A percentile compares a stretch with the other conserved stretches of the same genome.
Evolutionary conservation across 257 asterid species (phyloP).

Genomic region (Cruciata laevipes): DNA sequence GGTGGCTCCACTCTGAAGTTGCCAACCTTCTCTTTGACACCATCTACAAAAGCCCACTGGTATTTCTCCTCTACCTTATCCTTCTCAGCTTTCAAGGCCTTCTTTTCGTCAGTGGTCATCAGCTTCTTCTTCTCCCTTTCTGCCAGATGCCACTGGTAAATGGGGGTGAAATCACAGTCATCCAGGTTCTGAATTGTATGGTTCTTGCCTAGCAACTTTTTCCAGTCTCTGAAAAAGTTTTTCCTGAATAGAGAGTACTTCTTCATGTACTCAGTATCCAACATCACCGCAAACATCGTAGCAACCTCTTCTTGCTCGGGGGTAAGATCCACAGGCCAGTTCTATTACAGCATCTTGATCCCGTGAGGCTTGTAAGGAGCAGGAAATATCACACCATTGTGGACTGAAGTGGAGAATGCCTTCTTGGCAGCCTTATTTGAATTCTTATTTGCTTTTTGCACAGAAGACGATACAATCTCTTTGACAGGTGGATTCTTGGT

Average conservation of each 20-base stretch:
- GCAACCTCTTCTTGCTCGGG: constrained; percentile 99
- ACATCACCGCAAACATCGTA: constrained; percentile 89
- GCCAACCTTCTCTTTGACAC: constrained; percentile 95
- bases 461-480: constrained; percentile 36
- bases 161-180: constrained; percentile 77
- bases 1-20: constrained; percentile 99
- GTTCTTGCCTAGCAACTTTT: constrained; percentile 78
- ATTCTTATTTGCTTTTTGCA: constrained; percentile 40
- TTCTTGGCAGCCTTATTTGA: constrained; percentile 48
- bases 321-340: constrained; percentile 67
- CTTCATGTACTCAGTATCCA: constrained; percentile 84
- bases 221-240: constrained; percentile 89
- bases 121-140: constrained; percentile 97
- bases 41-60: constrained; percentile 89
- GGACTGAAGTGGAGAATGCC: constrained; percentile 70
- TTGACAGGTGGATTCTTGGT: constrained; percentile 44
- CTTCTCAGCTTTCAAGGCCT: constrained; percentile 74
- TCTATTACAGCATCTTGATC: constrained; percentile 82
- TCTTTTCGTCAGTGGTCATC: constrained; percentile 85
- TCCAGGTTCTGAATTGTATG: constrained; percentile 82
- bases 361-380: constrained; percentile 96
- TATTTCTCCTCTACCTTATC: constrained; percentile 82
- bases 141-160: constrained; percentile 84
- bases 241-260: constrained; percentile 76
- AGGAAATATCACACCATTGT: constrained; percentile 92